A percentile compares a stretch with the other conserved stretches of the same genome.
Evolutionary conservation across 345 rosid genomes (phyloP).

Genomic region (Hypericum perforatum): DNA sequence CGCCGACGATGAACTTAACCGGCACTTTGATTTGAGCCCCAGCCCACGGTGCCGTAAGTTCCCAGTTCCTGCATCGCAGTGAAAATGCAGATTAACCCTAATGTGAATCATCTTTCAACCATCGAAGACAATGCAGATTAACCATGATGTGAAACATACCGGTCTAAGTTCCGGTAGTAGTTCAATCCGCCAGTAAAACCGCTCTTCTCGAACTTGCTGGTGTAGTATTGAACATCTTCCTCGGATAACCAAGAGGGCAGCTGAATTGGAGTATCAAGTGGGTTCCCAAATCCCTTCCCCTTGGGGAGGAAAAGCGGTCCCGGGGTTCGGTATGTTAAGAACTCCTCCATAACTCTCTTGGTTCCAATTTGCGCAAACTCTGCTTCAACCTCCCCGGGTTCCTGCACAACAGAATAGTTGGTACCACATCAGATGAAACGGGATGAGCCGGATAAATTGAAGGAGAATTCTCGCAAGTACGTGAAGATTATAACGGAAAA

Average conservation of each 20-base stretch:
- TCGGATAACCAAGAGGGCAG: conserved; percentile 72
- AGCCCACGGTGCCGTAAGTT: not conserved
- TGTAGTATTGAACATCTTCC: conserved; percentile 50
- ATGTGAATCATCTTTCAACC: too few species aligned
- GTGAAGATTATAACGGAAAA: too few species aligned
- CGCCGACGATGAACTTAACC: not conserved
- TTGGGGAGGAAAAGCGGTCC: conserved; percentile 48
- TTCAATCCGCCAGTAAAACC: conserved; percentile 83
- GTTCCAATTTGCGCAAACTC: conserved; percentile 62
- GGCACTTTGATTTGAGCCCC: not conserved
- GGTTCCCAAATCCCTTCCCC: conserved; percentile 40
- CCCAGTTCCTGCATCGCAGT: not conserved
- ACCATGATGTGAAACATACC: too few species aligned
- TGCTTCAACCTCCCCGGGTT: conserved; percentile 58
- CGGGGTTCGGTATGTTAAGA: conserved; percentile 31
- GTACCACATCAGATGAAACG: not conserved
- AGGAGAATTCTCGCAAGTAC: not conserved
- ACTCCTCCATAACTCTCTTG: conserved; percentile 30
- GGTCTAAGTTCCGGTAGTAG: conserved; percentile 39
- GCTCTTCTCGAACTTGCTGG: conserved; percentile 40
- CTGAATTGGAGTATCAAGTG: conserved; percentile 30
- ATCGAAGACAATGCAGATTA: too few species aligned
- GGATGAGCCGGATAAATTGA: too few species aligned
- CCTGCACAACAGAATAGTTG: conserved; percentile 24
- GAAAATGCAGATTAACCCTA: too few species aligned